Base-by-base conservation (phyloP, 768 basidiomycete genomes). In the Termitomyces sp. region DNA sequence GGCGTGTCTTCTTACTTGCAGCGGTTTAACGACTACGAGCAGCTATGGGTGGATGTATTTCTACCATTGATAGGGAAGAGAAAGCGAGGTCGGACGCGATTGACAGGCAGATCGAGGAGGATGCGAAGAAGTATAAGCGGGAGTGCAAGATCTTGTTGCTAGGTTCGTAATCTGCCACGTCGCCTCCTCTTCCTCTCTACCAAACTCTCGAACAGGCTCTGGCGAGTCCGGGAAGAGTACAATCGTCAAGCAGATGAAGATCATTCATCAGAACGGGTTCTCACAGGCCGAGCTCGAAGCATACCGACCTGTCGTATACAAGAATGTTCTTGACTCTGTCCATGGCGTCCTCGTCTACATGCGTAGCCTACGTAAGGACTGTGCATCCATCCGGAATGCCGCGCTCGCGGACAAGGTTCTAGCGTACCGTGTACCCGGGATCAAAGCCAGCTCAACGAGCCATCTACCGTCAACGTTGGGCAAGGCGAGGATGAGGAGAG, bases 201-300 rank as follows among this genome's bases (percentile, higher is more conserved):
- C 4, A 10, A 4, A 31, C 6, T 10, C 1, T 8, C 5, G 5
- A 6, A 39, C 18, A 95, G 94, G 95, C 55, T 94, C 94, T 14
- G 93, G 95, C 65, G 94, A 96, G 76, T 92, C 90, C 0, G 96
- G 95, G 6, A 98, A 98, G 74, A 87, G 85, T 4, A 98, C 95
- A 0, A 92, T 98, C 62, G 93, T 97, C 36, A 98, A 98, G 69
- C 95, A 98, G 72, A 97, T 98, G 94, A 97, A 96, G 79, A 95
- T 98, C 57, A 94, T 98, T 49, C 91, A 98, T 70, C 91, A 96
- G 70, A 85, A 87, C 60, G 95, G 95, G 13, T 98, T 94, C 73
- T 83, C 86, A 2, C 71, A 73, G 8, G 81, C 88, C 0, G 94
- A 97, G 69, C 83, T 93, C 27, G 77, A 86, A 59, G 79, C 83